Evolutionary conservation across 805 yeast genomes (phyloP), one percentile per base, ranked within the genome.

Genomic region (Hanseniaspora hatyaiensis): DNA sequence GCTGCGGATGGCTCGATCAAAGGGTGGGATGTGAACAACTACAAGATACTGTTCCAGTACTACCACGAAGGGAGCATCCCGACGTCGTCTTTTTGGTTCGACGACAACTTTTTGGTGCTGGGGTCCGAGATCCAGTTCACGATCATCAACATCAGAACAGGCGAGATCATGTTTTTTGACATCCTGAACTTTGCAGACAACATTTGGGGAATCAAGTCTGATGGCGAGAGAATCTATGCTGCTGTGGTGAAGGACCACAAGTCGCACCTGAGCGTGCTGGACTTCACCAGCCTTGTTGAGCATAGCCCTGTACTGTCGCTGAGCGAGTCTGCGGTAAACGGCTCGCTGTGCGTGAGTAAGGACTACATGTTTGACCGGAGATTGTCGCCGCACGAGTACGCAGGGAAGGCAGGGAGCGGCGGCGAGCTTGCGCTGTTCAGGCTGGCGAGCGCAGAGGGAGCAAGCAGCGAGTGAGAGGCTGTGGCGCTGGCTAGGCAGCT

Each of bases 201-300:
- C 32, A 86, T 89, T 30, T 92, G 98, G 98, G 95, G 92, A 55
- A 96, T 89, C 2, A 75, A 82, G 56, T 85, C 87, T 57, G 94
- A 86, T 58, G 76, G 78, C 53, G 74, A 82, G 51, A 72, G 87
- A 44, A 82, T 96, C 59, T 84, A 89, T 32, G 89, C 94, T 18
- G 97, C 98, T 0, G 92, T 88, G 8, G 94, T 86, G 60, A 71
- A 77, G 48, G 77, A 73, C 33, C 74, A 74, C 8, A 72, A 71
- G 52, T 85, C 96, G 2, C 81, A 69, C 59, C 78, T 92, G 51
- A 96, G 88, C 62, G 79, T 92, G 24, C 65, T 87, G 41, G 95
- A 87, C 60, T 89, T 85, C 65, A 23, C 39, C 6, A 33, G 29
- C 11, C 34, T 16, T 28, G 11, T 8, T 26, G 11, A 26, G 11